Base-by-base conservation (phyloP, 2,329 filamentous ascomycete species). In the Phaeosphaeria sp. region DNA sequence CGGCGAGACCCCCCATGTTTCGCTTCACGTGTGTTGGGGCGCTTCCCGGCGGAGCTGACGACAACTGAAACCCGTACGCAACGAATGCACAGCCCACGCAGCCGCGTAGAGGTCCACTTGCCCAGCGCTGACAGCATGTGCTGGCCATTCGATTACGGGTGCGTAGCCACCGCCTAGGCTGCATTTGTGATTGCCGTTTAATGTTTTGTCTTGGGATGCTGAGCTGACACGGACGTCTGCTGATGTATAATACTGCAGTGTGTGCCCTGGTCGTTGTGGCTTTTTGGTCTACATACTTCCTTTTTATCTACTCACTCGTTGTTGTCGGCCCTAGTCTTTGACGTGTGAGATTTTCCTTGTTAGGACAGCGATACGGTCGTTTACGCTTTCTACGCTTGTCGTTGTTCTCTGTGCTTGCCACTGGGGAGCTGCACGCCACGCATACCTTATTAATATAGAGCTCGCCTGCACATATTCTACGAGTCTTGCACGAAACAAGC, bases 61-160 rank as follows among this genome's bases (percentile, higher is more conserved):
- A 75, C 67, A 66, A 67, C 67, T 74, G 71, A 74, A 73, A 75
- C 72, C 55, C 60, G 58, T 64, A 57, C 30, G 30, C 51, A 43
- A 24, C 47, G 11, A 22, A 25, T 25, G 48, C 43, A 49, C 18
- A 40, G 44, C 53, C 53, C 48, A 49, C 50, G 48, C 39, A 45
- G 50, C 43, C 48, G 43, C 42, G 39, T 43, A 43, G n/a, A 46
- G 44, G 6, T 46, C 44, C 44, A 46, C 44, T 17, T 25, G 15
- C 22, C 22, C 44, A 25, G 21, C 44, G 22, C 20, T 24, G 44
- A 46, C 21, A 46, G 22, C 20, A 46, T 24, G 22, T 8, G 21
- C 15, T 25, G 22, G 22, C 44, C 21, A 46, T n/a, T 24, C 17
- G 21, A 33, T 42, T 36, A 42, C 42, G 47, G 51, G 54, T 40